These are phyloP conservation scores for Ramichloridium luteum DNA, from an alignment of 2,329 filamentous ascomycete genomes.

Conservation along the genomic window DNA sequence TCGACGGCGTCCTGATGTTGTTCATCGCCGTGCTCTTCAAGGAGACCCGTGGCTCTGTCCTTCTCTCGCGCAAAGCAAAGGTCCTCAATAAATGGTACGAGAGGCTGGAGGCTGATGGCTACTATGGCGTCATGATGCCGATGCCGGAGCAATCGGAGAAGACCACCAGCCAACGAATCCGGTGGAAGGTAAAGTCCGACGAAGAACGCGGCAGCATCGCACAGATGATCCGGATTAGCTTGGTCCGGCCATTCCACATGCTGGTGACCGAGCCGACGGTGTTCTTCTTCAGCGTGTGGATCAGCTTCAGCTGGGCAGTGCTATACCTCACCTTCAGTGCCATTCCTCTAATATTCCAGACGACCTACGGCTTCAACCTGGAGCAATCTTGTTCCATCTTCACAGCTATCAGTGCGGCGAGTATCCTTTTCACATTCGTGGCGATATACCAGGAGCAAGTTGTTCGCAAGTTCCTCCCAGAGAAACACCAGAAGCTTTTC, in stretches of 20 bases:
- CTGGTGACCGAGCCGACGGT: constrained; percentile 66
- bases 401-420: constrained; percentile 51
- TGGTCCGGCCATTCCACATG: constrained; percentile 66
- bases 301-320: constrained; percentile 78
- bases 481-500: constrained; percentile 27
- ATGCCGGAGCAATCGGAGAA: constrained; percentile 15
- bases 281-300: constrained; percentile 82
- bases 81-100: constrained; percentile 71
- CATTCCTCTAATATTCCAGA: constrained; percentile 63
- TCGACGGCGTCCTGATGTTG: constrained; percentile 50
- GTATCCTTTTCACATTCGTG: constrained; percentile 61
- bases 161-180: constrained; percentile 30
- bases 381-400: constrained; percentile 63
- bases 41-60: constrained; percentile 70
- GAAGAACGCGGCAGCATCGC: constrained; percentile 58
- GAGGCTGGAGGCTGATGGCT: constrained; percentile 53
- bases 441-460: constrained; percentile 34
- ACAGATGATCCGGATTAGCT: constrained; percentile 60
- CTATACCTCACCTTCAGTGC: constrained; percentile 76
- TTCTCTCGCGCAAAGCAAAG: constrained; percentile 63
- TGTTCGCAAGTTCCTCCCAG: constrained; percentile 10
- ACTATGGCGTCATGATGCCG: constrained; percentile 41
- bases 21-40: constrained; percentile 59
- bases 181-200: constrained; percentile 71
- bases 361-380: constrained; percentile 54